Percentiles rank a stretch among this genome's conserved stretches.
These are phyloP conservation scores for Candida anglica DNA, from an alignment of 805 yeast genomes.

Conservation along the genomic window DNA sequence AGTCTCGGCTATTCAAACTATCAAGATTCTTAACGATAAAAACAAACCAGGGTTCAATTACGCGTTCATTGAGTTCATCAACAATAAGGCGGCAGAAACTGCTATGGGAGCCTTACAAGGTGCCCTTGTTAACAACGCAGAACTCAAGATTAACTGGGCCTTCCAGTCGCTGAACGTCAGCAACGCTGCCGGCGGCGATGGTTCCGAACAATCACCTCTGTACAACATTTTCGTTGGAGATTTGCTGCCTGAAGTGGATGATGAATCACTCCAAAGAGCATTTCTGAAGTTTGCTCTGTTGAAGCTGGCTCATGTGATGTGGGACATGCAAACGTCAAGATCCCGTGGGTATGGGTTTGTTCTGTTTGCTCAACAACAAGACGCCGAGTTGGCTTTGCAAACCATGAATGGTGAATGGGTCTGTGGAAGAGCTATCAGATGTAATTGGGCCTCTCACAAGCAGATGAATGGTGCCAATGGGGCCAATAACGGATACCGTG, in stretches of 20 bases:
- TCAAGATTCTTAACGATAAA: conserved; percentile 74
- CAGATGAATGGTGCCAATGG: conserved; percentile 18
- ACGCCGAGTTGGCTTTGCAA: conserved; percentile 70
- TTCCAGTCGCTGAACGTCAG: conserved; percentile 74
- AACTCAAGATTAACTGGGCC: conserved; percentile 75
- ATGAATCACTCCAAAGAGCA: conserved; percentile 58
- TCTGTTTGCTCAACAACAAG: conserved; percentile 59
- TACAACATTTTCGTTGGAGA: conserved; percentile 86
- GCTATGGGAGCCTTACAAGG: conserved; percentile 65
- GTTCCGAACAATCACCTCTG: conserved; percentile 42
- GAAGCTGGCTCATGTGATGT: conserved; percentile 88
- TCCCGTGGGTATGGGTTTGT: conserved; percentile 92
- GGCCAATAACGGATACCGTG: neutral
- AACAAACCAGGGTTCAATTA: conserved; percentile 71
- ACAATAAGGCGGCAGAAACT: conserved; percentile 52
- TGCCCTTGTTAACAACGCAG: conserved; percentile 47
- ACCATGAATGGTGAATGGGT: conserved; percentile 71
- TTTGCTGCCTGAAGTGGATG: conserved; percentile 75
- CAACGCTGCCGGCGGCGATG: no score
- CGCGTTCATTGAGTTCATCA: conserved; percentile 76
- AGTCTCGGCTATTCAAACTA: conserved; percentile 54
- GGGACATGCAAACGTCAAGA: conserved; percentile 94
- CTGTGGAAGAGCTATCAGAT: conserved; percentile 72
- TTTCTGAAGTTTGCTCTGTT: conserved; percentile 58
- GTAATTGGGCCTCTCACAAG: conserved; percentile 86